phyloP scores from a whole-genome alignment of 805 yeast species.

The Sugiyamaella smithiae region DNA sequence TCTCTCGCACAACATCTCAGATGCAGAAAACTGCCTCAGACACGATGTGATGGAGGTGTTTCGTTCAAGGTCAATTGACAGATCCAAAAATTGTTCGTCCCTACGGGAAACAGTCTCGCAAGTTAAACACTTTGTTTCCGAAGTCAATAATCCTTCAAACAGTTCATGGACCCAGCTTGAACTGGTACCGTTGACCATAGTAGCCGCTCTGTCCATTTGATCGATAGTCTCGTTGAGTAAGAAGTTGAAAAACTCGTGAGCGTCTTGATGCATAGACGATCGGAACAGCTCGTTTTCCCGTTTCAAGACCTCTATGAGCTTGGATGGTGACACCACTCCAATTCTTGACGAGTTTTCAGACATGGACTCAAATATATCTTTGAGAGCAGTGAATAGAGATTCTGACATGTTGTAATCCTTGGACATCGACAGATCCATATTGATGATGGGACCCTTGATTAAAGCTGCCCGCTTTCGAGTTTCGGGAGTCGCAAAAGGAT shows the following conservation, averaged over 20 bases:
- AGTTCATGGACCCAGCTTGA: slow-evolving; percentile 55
- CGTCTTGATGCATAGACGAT: slow-evolving; percentile 95
- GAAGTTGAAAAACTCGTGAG: slow-evolving; percentile 92
- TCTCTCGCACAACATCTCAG: slow-evolving; percentile 79
- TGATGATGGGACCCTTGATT: slow-evolving; percentile 76
- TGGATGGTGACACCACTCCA: slow-evolving; percentile 83
- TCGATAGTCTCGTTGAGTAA: slow-evolving; percentile 70
- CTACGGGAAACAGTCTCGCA: slow-evolving; percentile 81
- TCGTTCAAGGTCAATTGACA: slow-evolving; percentile 78
- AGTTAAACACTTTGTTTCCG: slow-evolving; percentile 83
- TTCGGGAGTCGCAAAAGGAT: slow-evolving; percentile 53
- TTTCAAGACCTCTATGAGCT: slow-evolving; percentile 71
- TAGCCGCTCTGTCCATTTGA: slow-evolving; percentile 34
- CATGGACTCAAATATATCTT: slow-evolving; percentile 83
- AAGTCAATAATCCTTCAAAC: slow-evolving; percentile 81
- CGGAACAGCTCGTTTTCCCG: slow-evolving; percentile 81
- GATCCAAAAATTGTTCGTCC: slow-evolving; percentile 82
- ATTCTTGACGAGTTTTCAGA: slow-evolving; percentile 62
- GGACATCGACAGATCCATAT: slow-evolving; percentile 66
- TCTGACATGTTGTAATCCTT: slow-evolving; percentile 49
- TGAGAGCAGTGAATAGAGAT: slow-evolving; percentile 61
- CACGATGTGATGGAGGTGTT: slow-evolving; percentile 75
- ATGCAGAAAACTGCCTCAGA: slow-evolving; percentile 74
- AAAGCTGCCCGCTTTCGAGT: slow-evolving; percentile 76
- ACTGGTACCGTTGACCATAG: background rate